These are phyloP conservation scores for Globisporangium abappressorium DNA, from an alignment of 352 stramenopile genomes.

Conservation along the genomic window DNA sequence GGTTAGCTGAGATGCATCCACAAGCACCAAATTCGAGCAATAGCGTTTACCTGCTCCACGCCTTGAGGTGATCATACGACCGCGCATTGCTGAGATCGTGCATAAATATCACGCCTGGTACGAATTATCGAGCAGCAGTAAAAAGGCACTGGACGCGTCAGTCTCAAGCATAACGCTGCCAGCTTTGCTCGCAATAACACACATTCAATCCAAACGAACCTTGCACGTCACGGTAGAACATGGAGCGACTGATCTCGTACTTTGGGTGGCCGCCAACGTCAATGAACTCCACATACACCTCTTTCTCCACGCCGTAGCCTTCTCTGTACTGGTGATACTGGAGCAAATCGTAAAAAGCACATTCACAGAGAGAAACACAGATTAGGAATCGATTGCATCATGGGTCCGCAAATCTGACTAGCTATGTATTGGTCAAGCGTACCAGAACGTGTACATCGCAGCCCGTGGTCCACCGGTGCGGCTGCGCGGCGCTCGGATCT, in stretches of 20 bases:
- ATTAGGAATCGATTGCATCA: background rate
- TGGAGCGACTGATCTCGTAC: constrained; percentile 74
- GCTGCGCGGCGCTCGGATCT: constrained; percentile 16
- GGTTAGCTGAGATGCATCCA: background rate
- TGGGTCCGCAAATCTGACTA: background rate
- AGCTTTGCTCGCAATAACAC: too few relatives aligned
- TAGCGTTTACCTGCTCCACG: constrained; percentile 30
- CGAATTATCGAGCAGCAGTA: background rate
- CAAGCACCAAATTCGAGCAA: background rate
- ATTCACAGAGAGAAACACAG: background rate
- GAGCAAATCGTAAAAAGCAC: background rate
- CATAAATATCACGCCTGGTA: constrained; percentile 63
- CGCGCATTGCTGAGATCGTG: constrained; percentile 77
- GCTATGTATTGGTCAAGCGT: background rate
- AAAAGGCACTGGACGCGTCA: background rate
- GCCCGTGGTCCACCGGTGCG: constrained; percentile 71
- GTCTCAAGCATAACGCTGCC: background rate
- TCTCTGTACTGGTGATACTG: constrained; percentile 38
- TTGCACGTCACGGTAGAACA: constrained; percentile 84
- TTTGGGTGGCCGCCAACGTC: constrained; percentile 80
- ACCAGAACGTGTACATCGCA: constrained; percentile 82
- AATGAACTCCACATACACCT: constrained; percentile 81
- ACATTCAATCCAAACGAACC: constrained; percentile 17
- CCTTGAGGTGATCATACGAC: constrained; percentile 68
- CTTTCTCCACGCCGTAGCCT: constrained; percentile 30